A percentile compares a stretch with the other conserved stretches of the same genome.
Evolutionary conservation across 1,284 basidiomycete genomes (phyloP).

Genomic region (Sporisorium iseilematis-ciliati): DNA sequence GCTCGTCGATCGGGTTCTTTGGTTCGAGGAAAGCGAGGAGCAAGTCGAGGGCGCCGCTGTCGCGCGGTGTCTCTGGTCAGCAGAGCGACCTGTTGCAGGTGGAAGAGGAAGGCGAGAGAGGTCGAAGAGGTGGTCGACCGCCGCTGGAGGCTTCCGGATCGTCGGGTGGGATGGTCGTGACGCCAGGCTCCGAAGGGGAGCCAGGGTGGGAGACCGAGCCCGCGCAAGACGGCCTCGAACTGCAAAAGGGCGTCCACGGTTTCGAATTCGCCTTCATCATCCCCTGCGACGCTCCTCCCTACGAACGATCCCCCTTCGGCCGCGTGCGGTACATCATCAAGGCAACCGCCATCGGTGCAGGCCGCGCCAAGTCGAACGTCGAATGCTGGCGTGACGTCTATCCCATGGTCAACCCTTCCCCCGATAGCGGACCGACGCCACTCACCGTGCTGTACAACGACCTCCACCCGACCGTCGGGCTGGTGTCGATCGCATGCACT

Average conservation of each 20-base stretch:
- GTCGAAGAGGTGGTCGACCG: constrained; percentile 35
- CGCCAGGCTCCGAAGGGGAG: constrained; percentile 43
- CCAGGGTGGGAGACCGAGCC: constrained; percentile 39
- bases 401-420: constrained; percentile 68
- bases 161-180: constrained; percentile 20
- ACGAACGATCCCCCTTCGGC: constrained; percentile 67
- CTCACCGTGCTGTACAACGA: constrained; percentile 69
- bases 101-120: constrained; percentile 44
- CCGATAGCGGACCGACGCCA: constrained; percentile 65
- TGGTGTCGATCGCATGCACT: constrained; percentile 67
- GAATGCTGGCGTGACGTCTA: constrained; percentile 67
- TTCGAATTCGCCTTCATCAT: constrained; percentile 70
- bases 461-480: constrained; percentile 67
- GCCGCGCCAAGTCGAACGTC: constrained; percentile 64
- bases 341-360: constrained; percentile 66
- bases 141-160: constrained; percentile 23
- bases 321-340: constrained; percentile 68
- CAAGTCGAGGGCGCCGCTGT: constrained; percentile 35
- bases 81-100: constrained; percentile 40
- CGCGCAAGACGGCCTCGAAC: constrained; percentile 57
- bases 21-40: constrained; percentile 43
- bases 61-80: constrained; percentile 25
- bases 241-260: constrained; percentile 68
- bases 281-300: constrained; percentile 65
- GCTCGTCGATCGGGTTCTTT: constrained; percentile 51